A percentile compares a stretch with the other conserved stretches of the same genome.
Evolutionary conservation across 352 stramenopile genomes (phyloP).

Genomic region (Phytopythium sindhum): DNA sequence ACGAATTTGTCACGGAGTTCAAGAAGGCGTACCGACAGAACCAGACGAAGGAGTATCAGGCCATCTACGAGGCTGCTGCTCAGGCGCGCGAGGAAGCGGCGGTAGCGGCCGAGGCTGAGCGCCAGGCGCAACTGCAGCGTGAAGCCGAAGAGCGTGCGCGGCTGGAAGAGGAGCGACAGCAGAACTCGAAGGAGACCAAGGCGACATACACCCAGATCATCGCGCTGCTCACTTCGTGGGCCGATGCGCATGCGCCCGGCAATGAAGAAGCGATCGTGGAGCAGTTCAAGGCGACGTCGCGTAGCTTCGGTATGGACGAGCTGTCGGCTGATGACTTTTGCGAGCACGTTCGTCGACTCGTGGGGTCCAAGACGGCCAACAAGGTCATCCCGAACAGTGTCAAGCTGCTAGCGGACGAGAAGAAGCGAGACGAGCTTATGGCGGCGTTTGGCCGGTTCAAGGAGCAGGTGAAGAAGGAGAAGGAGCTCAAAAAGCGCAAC

Average conservation of each 20-base stretch:
- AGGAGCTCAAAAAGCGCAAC: conserved; percentile 66
- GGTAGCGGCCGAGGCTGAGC: conserved; percentile 41
- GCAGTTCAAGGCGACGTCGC: conserved; percentile 55
- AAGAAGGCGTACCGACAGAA: conserved; percentile 89
- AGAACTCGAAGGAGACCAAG: conserved; percentile 54
- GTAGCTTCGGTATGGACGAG: conserved; percentile 59
- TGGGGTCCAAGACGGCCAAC: conserved; percentile 68
- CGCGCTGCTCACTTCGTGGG: conserved; percentile 55
- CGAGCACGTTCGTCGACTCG: conserved; percentile 50
- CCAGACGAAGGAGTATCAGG: conserved; percentile 82
- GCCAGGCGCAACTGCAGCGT: conserved; percentile 36
- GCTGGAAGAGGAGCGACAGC: conserved; percentile 47
- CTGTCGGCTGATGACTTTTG: conserved; percentile 75
- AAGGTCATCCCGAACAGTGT: conserved; percentile 77
- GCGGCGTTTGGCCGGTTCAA: conserved; percentile 65
- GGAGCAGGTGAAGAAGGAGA: conserved; percentile 67
- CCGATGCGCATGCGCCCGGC: conserved; percentile 45
- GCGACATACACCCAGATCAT: conserved; percentile 68
- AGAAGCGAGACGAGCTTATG: conserved; percentile 48
- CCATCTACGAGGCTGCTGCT: conserved; percentile 67
- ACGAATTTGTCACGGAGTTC: conserved; percentile 84
- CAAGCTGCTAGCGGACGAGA: conserved; percentile 55
- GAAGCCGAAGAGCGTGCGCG: conserved; percentile 55
- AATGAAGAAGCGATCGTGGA: conserved; percentile 49
- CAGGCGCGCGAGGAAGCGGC: conserved; percentile 40